Conservation (phyloP, 176 grass and related monocot species). For the Paspalum vaginatum region DNA sequence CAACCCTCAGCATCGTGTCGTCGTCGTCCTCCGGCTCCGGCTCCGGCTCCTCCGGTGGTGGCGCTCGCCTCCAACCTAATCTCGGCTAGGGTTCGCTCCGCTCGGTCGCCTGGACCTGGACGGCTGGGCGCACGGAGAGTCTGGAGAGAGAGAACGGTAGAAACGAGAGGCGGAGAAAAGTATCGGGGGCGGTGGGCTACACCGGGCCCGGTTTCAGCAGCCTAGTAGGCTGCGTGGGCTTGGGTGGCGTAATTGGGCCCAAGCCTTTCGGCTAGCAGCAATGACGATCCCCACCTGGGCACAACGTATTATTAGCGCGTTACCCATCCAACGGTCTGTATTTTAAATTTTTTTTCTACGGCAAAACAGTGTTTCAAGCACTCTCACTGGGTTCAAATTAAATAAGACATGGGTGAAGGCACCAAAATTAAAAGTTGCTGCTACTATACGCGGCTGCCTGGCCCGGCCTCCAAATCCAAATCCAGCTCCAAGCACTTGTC, state of each 20-base stretch:
- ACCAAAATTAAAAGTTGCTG: too few relatives aligned
- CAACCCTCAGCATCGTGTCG: slow-evolving; percentile 58
- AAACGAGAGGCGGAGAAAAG: slow-evolving; percentile 34
- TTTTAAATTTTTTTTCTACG: too few relatives aligned
- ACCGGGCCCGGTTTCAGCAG: not conserved
- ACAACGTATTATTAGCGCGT: too few relatives aligned
- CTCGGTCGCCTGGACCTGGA: slow-evolving; percentile 5
- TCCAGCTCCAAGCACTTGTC: too few relatives aligned
- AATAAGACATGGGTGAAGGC: too few relatives aligned
- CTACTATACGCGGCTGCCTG: too few relatives aligned
- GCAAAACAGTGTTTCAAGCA: too few relatives aligned
- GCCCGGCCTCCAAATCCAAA: too few relatives aligned
- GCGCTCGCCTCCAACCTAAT: slow-evolving; percentile 28
- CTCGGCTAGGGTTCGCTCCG: slow-evolving; percentile 41
- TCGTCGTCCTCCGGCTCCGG: not conserved
- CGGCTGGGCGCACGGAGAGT: not conserved
- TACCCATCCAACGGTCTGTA: too few relatives aligned
- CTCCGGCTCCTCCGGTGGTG: not conserved
- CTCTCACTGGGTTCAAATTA: too few relatives aligned
- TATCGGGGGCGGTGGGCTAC: slow-evolving; percentile 10
- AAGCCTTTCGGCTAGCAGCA: not conserved
- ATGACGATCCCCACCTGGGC: too few relatives aligned
- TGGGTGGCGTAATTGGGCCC: not conserved
- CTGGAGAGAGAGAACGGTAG: not conserved
- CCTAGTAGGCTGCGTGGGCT: not conserved